Conservation (phyloP, 2,329 filamentous ascomycete genomes). For the Fusarium concolor region DNA sequence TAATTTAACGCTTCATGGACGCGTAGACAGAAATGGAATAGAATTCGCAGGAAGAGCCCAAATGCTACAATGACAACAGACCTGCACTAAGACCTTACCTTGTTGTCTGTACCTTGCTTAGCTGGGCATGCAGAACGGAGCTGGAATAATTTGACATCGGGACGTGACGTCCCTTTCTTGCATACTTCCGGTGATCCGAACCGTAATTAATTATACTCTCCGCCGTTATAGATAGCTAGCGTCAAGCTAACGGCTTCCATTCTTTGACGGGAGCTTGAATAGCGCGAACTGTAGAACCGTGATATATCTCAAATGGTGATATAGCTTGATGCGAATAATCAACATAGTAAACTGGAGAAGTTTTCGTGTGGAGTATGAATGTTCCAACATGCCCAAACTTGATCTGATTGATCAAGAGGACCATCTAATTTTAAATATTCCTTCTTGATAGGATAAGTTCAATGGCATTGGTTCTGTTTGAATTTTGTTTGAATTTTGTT, state of each 20-base stretch:
- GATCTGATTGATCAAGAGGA: not conserved
- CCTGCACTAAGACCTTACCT: not conserved
- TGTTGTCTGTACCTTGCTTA: not conserved
- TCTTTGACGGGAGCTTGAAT: not conserved
- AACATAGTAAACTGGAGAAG: not conserved
- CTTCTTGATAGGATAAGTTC: not conserved
- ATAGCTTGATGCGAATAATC: not conserved
- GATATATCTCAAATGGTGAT: not conserved
- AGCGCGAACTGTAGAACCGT: not conserved
- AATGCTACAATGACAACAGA: constrained; percentile 5
- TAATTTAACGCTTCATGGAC: not conserved
- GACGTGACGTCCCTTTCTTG: constrained; percentile 23
- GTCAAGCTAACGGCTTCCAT: constrained; percentile 11
- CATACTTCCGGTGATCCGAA: constrained; percentile 17
- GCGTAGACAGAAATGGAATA: constrained; percentile 8
- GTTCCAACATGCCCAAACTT: not conserved
- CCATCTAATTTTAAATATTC: not conserved
- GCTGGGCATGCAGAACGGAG: constrained; percentile 10
- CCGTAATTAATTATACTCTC: not conserved
- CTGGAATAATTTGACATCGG: constrained; percentile 16
- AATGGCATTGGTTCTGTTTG: not conserved
- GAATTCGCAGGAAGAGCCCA: not conserved
- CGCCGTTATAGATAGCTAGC: constrained; percentile 5
- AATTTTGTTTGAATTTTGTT: constrained; percentile 1
- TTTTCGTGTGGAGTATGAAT: not conserved